Evolutionary conservation across 106 monocot genomes (phyloP), one percentile per base, ranked within the genome.

Genomic region (Phalaenopsis equestris): DNA sequence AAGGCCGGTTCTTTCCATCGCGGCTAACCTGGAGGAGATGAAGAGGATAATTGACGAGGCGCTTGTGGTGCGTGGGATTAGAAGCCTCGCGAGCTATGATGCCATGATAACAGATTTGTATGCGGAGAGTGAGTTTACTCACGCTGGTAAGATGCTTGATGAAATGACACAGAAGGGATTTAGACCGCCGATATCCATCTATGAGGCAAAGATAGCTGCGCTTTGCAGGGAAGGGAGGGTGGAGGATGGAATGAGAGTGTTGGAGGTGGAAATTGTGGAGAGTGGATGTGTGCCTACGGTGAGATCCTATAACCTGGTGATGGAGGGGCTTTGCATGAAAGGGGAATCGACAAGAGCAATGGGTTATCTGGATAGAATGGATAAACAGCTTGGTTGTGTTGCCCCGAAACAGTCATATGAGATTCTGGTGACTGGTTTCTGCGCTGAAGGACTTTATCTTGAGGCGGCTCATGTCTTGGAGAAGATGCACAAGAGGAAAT

Each of bases 101-200:
- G 90, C 89, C 21, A 82, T 94, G 78, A 38, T 90, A 24, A 58
- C 10, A 0, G 94, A 99, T 81, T 79, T 99, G 12, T 99, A 91
- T 39, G 80, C 80, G 1, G 94, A 99, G 72, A 89, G 94, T 48
- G 92, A 81, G 84, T 77, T 86, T 8, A 39, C 15, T 5, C 76
- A 87, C 57, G 98, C 92, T 12, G 84, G 89, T 56, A 83, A 75
- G 68, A 41, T 99, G 79, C 84, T 99, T 6, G 86, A 87, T 47
- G 94, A 94, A 77, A 94, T 99, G 98, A 47, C n/a, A 5, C 49
- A 80, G 47, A 94, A 80, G 57, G 94, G 91, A 72, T 99, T 94
- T 78, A 79, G 49, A 76, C 89, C 92, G 11, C 64, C 65, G 16
- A 85, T 89, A 6, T 52, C 17, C 1, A 77, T 90, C n/a, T 94